Conservation (phyloP, 2,329 filamentous ascomycete species). For the Colletotrichum sansevieriae region DNA sequence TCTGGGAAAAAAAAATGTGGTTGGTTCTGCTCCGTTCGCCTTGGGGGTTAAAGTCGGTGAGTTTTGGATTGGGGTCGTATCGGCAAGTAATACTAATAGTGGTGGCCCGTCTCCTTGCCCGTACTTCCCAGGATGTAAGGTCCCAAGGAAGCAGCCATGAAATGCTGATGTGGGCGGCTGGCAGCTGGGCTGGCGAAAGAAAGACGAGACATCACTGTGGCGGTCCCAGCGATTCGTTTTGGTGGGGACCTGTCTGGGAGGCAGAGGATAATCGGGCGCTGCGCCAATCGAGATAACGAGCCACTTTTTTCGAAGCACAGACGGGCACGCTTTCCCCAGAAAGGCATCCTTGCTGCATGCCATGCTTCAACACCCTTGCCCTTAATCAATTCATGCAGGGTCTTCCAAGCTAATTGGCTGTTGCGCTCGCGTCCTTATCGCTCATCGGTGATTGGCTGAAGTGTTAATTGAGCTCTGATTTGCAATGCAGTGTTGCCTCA, state of each 20-base stretch:
- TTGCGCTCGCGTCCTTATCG: conserved; percentile 20
- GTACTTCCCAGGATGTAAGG: background rate
- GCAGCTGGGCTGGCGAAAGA: too few relatives aligned
- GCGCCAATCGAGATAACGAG: conserved; percentile 34
- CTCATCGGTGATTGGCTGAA: conserved; percentile 9
- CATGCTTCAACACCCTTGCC: conserved; percentile 33
- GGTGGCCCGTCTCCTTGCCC: background rate
- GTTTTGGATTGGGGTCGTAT: conserved; percentile 37
- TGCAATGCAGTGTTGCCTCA: conserved; percentile 28
- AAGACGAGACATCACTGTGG: background rate
- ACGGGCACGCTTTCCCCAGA: conserved; percentile 25
- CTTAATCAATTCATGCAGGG: conserved; percentile 36
- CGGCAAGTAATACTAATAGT: background rate
- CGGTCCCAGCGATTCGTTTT: conserved; percentile 8
- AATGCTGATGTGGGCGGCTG: background rate
- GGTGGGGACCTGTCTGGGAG: conserved; percentile 3
- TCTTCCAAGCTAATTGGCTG: conserved; percentile 26
- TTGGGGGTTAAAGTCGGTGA: conserved; percentile 39
- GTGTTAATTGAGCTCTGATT: background rate
- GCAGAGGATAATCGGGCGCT: conserved; percentile 14
- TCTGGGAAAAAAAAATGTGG: background rate
- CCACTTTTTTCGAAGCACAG: conserved; percentile 34
- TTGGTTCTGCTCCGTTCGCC: conserved; percentile 11
- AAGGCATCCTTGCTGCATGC: conserved; percentile 28
- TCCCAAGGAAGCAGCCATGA: conserved; percentile 4